Base-by-base conservation (phyloP, 306 rosid species). In the Lithocarpus polystachyus region DNA sequence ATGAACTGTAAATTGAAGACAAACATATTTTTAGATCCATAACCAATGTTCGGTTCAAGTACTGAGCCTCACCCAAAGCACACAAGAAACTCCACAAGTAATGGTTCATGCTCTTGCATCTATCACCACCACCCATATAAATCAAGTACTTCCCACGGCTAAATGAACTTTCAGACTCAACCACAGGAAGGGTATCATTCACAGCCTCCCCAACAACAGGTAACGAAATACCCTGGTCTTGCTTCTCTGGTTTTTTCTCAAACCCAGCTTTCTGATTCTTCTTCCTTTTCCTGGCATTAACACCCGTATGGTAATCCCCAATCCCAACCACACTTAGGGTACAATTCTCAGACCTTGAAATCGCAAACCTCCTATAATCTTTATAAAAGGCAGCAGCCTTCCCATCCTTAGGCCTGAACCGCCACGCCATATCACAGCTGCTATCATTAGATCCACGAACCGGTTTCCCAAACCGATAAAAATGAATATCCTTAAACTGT, bases 51-150 rank as follows among this genome's bases (percentile, higher is more conserved):
- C 99, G 90, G 84, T 96, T 96, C 77, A 96, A 88, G 86, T 96
- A 96, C 76, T 91, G 99, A 72, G 99, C 99, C 84, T 96, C 99
- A 56, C 99, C 98, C n/a, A 96, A 84, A 40, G 99, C 94, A 87
- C 99, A 96, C 86, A 96, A 85, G 88, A 90, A 96, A 82, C 99
- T 96, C 99, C 99, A 96, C 81, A 96, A 76, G 88, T 75, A 96
- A 80, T 96, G 98, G 84, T 96, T 93, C 96, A 96, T 91, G 85
- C 97, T 93, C 91, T 93, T 96, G 86, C 99, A 96, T 86, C 94
- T 83, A 79, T 96, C 99, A 56, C 98, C 97, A 62, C 94, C 92
- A 48, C 92, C 95, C 64, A 61, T 79, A 75, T 96, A 96, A 67
- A 91, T 19, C 88, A 96, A 88, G 84, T 93, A 93, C 86, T 90